Evolutionary conservation across 768 basidiomycete species (phyloP).

Genomic region (Leucosporidium creatinivorum): DNA sequence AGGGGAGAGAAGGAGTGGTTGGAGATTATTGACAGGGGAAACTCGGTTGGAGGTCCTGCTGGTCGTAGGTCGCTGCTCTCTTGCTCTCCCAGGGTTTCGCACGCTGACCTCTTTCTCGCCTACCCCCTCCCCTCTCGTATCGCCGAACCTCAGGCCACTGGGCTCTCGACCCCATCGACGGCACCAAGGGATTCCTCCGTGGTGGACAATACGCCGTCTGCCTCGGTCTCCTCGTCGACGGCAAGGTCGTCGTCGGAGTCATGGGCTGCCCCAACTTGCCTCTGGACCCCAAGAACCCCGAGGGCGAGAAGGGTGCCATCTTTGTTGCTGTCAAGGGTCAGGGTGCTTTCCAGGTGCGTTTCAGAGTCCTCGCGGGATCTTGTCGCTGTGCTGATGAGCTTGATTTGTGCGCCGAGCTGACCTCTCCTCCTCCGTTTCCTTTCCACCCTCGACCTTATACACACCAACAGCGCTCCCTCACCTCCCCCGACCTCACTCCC

Average conservation of each 20-base stretch:
- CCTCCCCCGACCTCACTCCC: slow-evolving; percentile 46
- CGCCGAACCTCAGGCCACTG: slow-evolving; percentile 56
- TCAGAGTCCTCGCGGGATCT: no score
- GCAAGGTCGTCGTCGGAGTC: slow-evolving; percentile 70
- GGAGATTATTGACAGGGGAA: slow-evolving; percentile 79
- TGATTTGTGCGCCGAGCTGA: no score
- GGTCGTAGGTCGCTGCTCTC: slow-evolving; percentile 55
- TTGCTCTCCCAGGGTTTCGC: not conserved
- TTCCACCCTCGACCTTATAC: not conserved
- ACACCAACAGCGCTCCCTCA: slow-evolving; percentile 32
- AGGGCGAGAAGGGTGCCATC: slow-evolving; percentile 64
- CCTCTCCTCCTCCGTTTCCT: not conserved
- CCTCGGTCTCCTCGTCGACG: slow-evolving; percentile 70
- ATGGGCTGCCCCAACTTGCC: slow-evolving; percentile 91
- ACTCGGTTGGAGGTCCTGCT: slow-evolving; percentile 58
- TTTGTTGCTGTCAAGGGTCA: slow-evolving; percentile 82
- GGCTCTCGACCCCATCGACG: slow-evolving; percentile 85
- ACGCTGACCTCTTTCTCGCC: no score
- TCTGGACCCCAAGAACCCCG: slow-evolving; percentile 50
- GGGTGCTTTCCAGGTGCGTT: slow-evolving; percentile 63
- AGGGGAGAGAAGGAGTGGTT: slow-evolving; percentile 47
- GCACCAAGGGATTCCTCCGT: slow-evolving; percentile 85
- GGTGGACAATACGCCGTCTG: slow-evolving; percentile 92
- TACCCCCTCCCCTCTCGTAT: no score
- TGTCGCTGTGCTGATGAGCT: no score